Base-by-base conservation (phyloP, 345 rosid genomes). In the Pistacia vera region DNA sequence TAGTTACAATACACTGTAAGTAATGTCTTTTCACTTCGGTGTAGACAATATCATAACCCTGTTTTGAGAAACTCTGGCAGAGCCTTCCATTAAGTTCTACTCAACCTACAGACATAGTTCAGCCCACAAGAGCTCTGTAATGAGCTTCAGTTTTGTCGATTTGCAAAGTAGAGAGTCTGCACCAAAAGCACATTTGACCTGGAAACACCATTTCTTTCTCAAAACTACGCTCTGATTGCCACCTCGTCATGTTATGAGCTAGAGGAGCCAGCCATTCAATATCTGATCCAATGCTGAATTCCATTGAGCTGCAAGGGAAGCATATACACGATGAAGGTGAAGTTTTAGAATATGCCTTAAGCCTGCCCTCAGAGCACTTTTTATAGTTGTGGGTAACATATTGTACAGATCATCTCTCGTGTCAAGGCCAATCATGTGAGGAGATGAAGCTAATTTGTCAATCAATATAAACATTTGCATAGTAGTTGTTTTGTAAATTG, bases 141-240 rank as follows among this genome's bases (percentile, higher is more conserved):
- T 86, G 60, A 66, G 89, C 87, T 80, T 91, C 96, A 5, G 93
- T 89, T 77, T 88, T 89, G 38, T 81, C 41, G 83, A 75, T 88
- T 77, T 11, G 93, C 93, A 79, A 71, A 91, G 82, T 85, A 82
- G 9, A 91, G 88, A 0, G 92, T 91, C 82, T 88, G 93, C 66
- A 89, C 86, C 73, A 89, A 77, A 79, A 86, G 88, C 75, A 89
- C 85, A 67, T 83, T 84, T 30, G 84, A 74, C 59, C 84, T 66
- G 1, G 84, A 85, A 69, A 77, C 81, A 75, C 80, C 84, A 20
- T 75, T 79, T 85, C 87, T 71, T 85, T 84, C 86, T 88, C 93
- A 57, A 91, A 84, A 64, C 81, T 86, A 17, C 77, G 85, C 65
- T 85, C 92, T 0, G 91, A 85, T 66, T 88, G 92, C 92, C 92